Conservation (phyloP, 176 grass and related monocot species). For the Carex parvula region DNA sequence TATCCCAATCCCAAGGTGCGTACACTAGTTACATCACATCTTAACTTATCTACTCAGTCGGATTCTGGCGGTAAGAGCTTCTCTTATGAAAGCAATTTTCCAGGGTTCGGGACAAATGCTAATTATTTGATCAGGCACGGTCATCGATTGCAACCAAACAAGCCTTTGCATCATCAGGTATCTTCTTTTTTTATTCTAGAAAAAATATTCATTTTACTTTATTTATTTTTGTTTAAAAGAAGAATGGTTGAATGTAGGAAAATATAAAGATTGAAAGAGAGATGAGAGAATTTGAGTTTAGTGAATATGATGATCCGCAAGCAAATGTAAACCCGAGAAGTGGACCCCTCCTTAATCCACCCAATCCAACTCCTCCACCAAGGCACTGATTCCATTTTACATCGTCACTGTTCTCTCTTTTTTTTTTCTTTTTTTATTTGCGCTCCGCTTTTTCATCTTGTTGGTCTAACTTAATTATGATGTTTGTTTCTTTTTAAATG, state of each 20-base stretch:
- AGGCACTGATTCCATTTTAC: neutral
- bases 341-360: neutral
- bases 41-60: no score
- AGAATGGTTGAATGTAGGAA: neutral
- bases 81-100: neutral
- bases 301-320: neutral
- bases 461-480: neutral
- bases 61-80: no score
- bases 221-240: no score
- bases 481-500: neutral
- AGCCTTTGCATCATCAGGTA: neutral
- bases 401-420: no score
- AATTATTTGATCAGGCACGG: neutral
- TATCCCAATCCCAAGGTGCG: neutral
- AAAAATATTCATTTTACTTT: no score
- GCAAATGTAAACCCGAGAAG: conserved; percentile 17
- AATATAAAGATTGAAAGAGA: conserved; percentile 5
- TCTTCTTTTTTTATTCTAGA: neutral
- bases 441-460: neutral
- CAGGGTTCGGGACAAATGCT: neutral
- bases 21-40: no score
- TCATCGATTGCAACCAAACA: conserved; percentile 3
- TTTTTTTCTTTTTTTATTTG: neutral
- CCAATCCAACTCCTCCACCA: neutral
- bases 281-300: neutral